Base-by-base conservation (phyloP, 768 basidiomycete genomes). In the Trichaptum fuscoviolaceum region DNA sequence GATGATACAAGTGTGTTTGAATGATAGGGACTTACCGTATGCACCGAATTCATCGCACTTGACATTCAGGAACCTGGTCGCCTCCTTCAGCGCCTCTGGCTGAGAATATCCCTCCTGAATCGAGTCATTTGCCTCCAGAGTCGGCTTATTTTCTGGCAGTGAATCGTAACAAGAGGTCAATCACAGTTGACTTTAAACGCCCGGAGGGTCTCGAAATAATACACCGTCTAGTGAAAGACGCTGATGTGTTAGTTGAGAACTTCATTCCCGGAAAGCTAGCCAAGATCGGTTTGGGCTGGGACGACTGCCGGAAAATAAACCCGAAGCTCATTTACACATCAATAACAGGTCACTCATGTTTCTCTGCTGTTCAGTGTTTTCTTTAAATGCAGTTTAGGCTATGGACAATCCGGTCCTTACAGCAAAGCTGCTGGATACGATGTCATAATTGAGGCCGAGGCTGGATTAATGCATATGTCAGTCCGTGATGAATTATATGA, bases 391-490 rank as follows among this genome's bases (percentile, higher is more conserved):
- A 58, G 12, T 23, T 23, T 67, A 88, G 91, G 90, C 18, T 92
- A 92, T 69, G 90, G 90, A 0, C 96, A 97, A 71, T 95, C 92
- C 0, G 96, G 96, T 1, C 96, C 96, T 9, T 97, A 89, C 71
- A 82, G 89, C 63, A 80, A 85, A 64, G 85, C 88, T 23, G 89
- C 95, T 20, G 95, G 95, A 17, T 96, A 96, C 75, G 94, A 95
- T 74, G 95, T 95, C 26, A 78, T 88, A 26, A 87, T 92, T 27
- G 91, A 95, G 74, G 95, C 87, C 2, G 95, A 96, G 76, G 94
- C 95, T 35, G 96, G 96, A 10, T 78, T 96, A 63, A 95, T 95
- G 94, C 93, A 95, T 75, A 95, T 95, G 90, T 93, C 58, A 68
- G 87, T 80, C 60, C 69, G 27, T 20, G 18, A 23, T 67, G 64